Base-by-base conservation (phyloP, 495 filamentous ascomycete genomes). In the Penicilliopsis zonata region DNA sequence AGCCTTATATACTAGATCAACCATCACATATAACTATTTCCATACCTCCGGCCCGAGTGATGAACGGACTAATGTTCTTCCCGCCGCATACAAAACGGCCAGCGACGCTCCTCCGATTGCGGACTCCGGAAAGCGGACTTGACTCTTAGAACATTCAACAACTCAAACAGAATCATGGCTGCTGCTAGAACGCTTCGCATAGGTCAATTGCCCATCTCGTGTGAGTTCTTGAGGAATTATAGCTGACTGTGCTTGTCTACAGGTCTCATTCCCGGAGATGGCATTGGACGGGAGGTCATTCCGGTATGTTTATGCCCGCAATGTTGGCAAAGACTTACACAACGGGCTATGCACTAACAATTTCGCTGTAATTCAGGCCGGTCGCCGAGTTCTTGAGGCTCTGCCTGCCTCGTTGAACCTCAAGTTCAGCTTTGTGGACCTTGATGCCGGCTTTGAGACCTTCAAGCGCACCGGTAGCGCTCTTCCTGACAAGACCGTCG, bases 201-300 rank as follows among this genome's bases (percentile, higher is more conserved):
- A 61, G 70, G 66, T 70, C 39, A 57, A 44, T 46, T 41, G 35
- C 31, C 6, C 27, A 19, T 37, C 16, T 32, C 34, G 21, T 26
- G 24, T 31, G 28, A 10, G 24, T 6, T 33, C 13, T 33, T 14
- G 17, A 9, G 30, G 22, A 31, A 46, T n/a, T 43, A 35, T 41
- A 28, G 44, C 41, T 55, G 48, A 49, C 35, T 43, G 17, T n/a
- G 26, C 13, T 9, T 30, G 29, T n/a, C 12, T 46, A 28, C 44
- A 92, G 87, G 86, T 51, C 80, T 98, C 52, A 94, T 96, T 48
- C 84, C 90, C 55, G 90, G 90, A 54, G 90, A 98, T 65, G 90
- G 90, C 56, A 98, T 98, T 59, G 90, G 90, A 55, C 83, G 82
- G 50, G 90, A 98, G 63, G 90, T 98, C 55, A 94, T 98, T 59